Conservation (phyloP, 345 rosid genomes). For the Salix suchowensis region DNA sequence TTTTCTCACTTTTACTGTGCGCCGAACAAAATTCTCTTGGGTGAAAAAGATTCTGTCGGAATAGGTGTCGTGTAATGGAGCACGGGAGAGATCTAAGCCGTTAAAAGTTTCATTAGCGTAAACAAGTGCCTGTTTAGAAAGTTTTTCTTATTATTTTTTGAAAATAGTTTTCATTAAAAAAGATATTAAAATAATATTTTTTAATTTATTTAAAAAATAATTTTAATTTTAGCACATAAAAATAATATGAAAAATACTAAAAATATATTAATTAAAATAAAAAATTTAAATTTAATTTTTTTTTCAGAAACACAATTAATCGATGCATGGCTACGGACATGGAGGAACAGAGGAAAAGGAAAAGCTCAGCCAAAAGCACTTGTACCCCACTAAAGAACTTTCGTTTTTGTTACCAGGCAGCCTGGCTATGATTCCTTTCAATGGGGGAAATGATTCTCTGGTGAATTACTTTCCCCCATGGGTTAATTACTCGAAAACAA, state of each 20-base stretch:
- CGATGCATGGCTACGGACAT: neutral
- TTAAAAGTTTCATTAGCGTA: neutral
- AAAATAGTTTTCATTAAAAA: no score
- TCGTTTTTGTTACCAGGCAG: neutral
- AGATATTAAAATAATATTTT: no score
- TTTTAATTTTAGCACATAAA: no score
- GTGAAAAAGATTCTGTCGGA: constrained; percentile 5
- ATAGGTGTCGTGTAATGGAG: constrained; percentile 7
- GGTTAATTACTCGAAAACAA: no score
- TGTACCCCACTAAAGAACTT: neutral
- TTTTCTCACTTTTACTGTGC: neutral
- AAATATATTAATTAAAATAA: no score
- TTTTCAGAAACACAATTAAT: no score
- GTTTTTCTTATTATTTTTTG: no score
- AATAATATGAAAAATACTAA: no score
- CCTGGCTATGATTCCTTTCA: neutral
- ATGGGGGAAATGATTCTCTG: neutral
- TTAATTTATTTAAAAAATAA: no score
- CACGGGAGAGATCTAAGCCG: neutral
- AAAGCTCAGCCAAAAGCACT: neutral
- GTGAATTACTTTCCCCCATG: neutral
- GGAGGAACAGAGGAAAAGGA: neutral
- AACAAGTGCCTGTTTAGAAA: neutral
- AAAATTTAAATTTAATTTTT: no score
- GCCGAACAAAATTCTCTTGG: neutral